Evolutionary conservation across 2,329 filamentous ascomycete genomes (phyloP).

Genomic region (Pleomassaria siparia): DNA sequence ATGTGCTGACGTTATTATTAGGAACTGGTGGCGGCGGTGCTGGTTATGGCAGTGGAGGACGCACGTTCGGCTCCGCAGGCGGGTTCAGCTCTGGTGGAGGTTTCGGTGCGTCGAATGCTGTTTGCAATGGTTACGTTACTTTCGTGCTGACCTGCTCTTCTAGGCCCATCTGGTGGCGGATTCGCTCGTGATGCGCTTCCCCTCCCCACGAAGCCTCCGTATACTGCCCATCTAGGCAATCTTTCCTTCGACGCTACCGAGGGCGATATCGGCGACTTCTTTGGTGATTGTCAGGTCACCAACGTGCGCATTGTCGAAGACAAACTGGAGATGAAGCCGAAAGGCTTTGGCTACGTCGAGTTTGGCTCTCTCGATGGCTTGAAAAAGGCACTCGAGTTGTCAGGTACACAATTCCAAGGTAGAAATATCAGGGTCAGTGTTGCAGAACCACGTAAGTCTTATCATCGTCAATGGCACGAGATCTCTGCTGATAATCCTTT

Average conservation of each 20-base stretch:
- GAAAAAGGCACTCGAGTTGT: slow-evolving; percentile 84
- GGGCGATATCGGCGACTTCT: slow-evolving; percentile 82
- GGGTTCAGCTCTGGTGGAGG: slow-evolving; percentile 43
- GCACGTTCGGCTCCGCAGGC: slow-evolving; percentile 48
- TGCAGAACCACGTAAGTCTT: slow-evolving; percentile 88
- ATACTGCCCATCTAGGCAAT: slow-evolving; percentile 94
- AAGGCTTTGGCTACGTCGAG: slow-evolving; percentile 98
- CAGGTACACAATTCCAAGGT: slow-evolving; percentile 80
- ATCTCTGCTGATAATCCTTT: slow-evolving; percentile 19
- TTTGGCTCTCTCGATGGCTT: slow-evolving; percentile 85
- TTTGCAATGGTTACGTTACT: neutral
- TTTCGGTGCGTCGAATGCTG: slow-evolving; percentile 35
- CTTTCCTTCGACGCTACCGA: slow-evolving; percentile 91
- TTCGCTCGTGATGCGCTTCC: slow-evolving; percentile 72
- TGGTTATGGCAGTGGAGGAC: slow-evolving; percentile 52
- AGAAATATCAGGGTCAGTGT: slow-evolving; percentile 91
- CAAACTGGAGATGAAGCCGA: slow-evolving; percentile 88
- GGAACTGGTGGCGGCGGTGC: slow-evolving; percentile 42
- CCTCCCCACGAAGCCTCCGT: slow-evolving; percentile 89
- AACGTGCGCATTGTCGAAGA: slow-evolving; percentile 97
- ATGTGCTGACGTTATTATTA: slow-evolving; percentile 22
- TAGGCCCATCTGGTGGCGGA: slow-evolving; percentile 26
- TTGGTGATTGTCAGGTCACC: slow-evolving; percentile 79
- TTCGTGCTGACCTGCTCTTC: slow-evolving; percentile 16
- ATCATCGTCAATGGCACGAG: neutral